Evolutionary conservation across 371 early-diverging fungal species (phyloP).

Genomic region (Mucor piriformis): DNA sequence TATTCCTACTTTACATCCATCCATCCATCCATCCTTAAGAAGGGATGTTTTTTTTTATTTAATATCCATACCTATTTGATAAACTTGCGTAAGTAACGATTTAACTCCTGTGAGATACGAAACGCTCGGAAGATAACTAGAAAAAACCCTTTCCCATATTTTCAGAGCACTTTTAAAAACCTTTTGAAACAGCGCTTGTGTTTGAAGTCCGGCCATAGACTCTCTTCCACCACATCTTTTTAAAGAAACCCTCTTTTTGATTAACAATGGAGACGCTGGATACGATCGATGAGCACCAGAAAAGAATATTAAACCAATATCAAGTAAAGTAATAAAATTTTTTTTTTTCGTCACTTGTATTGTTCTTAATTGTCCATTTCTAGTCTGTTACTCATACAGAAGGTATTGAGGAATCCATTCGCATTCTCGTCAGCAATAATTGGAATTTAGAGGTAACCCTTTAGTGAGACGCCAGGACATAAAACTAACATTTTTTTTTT

Average conservation of each 20-base stretch:
- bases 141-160: background rate
- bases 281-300: constrained; percentile 21
- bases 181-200: background rate
- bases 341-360: background rate
- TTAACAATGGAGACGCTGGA: constrained; percentile 20
- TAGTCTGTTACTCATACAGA: constrained; percentile 29
- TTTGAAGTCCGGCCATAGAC: too few species aligned
- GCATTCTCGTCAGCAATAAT: constrained; percentile 21
- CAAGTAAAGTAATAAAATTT: constrained; percentile 14
- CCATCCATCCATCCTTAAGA: constrained; percentile 22
- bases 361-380: background rate
- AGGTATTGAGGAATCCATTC: constrained; percentile 24
- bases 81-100: constrained; percentile 43
- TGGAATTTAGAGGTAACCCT: constrained; percentile 36
- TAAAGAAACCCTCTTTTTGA: too few species aligned
- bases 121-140: constrained; percentile 31
- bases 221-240: too few species aligned
- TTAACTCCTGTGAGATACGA: constrained; percentile 47
- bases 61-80: constrained; percentile 25
- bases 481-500: background rate
- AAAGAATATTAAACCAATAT: constrained; percentile 21
- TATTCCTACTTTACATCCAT: constrained; percentile 11
- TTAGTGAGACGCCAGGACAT: too few species aligned
- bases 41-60: too few species aligned
- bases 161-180: background rate